These are phyloP conservation scores for Gaultheria prostrata DNA, from an alignment of 148 eudicot species.

Conservation along the genomic window DNA sequence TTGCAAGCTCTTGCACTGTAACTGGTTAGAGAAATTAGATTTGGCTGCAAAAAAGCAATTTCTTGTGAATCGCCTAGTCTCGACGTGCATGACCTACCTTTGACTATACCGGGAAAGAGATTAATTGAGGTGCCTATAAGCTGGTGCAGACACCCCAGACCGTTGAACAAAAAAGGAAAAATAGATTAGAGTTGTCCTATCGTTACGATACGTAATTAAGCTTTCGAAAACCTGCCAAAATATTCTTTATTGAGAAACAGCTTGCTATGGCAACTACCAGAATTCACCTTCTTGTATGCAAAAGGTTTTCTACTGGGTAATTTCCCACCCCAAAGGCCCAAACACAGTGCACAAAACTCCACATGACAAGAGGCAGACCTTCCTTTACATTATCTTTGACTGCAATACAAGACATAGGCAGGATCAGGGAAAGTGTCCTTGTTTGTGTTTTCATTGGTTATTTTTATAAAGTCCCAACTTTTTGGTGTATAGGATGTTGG, in stretches of 20 bases:
- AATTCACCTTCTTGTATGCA: background rate
- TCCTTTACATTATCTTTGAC: background rate
- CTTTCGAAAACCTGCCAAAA: no score
- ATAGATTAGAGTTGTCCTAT: background rate
- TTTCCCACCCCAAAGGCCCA: background rate
- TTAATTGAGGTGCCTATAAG: no score
- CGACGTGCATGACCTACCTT: no score
- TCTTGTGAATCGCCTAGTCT: no score
- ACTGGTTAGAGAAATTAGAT: no score
- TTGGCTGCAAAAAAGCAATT: no score
- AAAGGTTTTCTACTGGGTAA: background rate
- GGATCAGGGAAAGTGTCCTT: background rate
- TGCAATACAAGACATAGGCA: constrained; percentile 7
- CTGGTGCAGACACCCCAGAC: no score
- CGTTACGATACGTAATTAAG: background rate
- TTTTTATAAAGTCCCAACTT: background rate
- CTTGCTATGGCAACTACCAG: background rate
- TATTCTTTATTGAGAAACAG: background rate
- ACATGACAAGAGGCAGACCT: background rate
- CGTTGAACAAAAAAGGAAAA: no score
- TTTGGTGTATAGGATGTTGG: background rate
- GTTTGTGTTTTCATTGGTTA: background rate
- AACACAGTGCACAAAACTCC: background rate
- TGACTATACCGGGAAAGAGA: no score
- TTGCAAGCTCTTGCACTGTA: no score